phyloP scores from a whole-genome alignment of 768 basidiomycete species.

The Myochromella boudieri region DNA sequence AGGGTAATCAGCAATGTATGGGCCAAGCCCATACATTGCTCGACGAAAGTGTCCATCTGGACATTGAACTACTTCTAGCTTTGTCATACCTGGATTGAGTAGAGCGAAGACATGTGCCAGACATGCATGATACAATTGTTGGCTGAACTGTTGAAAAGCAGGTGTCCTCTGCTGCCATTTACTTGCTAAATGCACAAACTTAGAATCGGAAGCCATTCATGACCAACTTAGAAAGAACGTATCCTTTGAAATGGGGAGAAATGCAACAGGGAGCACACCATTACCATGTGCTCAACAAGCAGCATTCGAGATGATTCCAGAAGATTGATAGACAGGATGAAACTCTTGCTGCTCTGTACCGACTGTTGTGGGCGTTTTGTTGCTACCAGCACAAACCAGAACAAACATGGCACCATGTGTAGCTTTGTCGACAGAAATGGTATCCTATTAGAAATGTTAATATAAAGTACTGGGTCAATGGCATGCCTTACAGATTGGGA shows the following conservation, averaged over 20 bases:
- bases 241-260: too few relatives aligned
- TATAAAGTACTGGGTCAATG: too few relatives aligned
- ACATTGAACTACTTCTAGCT: slow-evolving; percentile 24
- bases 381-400: too few relatives aligned
- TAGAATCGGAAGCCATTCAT: slow-evolving; percentile 4
- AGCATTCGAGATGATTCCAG: slow-evolving; percentile 26
- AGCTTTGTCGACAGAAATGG: too few relatives aligned
- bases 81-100: slow-evolving; percentile 23
- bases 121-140: slow-evolving; percentile 22
- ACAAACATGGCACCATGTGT: too few relatives aligned
- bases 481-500: too few relatives aligned
- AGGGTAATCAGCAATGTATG: slow-evolving; percentile 37
- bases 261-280: slow-evolving; percentile 26
- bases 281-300: slow-evolving; percentile 28
- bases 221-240: not conserved
- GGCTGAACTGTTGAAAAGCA: slow-evolving; percentile 16
- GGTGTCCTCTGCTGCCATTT: slow-evolving; percentile 13
- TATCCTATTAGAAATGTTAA: too few relatives aligned
- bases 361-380: too few relatives aligned
- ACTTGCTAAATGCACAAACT: slow-evolving; percentile 11
- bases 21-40: slow-evolving; percentile 28
- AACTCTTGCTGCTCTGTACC: too few relatives aligned
- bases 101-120: slow-evolving; percentile 16
- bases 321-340: slow-evolving; percentile 32
- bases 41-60: slow-evolving; percentile 32